These are phyloP conservation scores for Ceratocystis ficicola DNA, from an alignment of 2,329 filamentous ascomycete species.

Conservation along the genomic window DNA sequence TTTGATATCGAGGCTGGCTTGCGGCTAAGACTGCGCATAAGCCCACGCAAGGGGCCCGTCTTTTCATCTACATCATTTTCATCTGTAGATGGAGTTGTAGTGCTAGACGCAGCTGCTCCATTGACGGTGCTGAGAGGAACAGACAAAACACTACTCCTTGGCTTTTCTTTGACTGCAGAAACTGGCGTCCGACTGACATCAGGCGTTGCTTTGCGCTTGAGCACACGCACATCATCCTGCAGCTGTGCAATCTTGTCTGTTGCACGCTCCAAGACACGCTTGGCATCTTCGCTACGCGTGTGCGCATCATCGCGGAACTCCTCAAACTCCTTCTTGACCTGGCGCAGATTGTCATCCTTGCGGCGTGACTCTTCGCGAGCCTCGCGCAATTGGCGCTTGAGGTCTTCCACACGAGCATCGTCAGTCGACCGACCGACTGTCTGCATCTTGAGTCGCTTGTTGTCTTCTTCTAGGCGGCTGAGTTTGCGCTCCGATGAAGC, in stretches of 20 bases:
- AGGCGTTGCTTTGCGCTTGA: slow-evolving; percentile 25
- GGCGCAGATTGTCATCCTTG: slow-evolving; percentile 40
- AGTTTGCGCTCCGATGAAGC: slow-evolving; percentile 37
- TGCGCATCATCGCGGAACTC: slow-evolving; percentile 43
- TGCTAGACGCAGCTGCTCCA: background rate
- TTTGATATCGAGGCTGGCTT: background rate
- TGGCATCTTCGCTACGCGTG: slow-evolving; percentile 42
- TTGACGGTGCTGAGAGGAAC: background rate
- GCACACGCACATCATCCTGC: slow-evolving; percentile 39
- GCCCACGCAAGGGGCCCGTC: background rate
- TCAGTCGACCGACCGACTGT: slow-evolving; percentile 23
- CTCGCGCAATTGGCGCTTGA: slow-evolving; percentile 31
- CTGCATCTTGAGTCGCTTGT: slow-evolving; percentile 26
- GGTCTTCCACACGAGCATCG: slow-evolving; percentile 14
- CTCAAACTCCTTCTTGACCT: slow-evolving; percentile 42
- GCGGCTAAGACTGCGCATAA: background rate
- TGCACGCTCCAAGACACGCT: slow-evolving; percentile 43
- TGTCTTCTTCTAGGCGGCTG: slow-evolving; percentile 31
- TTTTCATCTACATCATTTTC: slow-evolving; percentile 2
- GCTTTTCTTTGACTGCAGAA: background rate
- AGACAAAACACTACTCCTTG: background rate
- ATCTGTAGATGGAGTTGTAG: background rate
- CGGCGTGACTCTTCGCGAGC: slow-evolving; percentile 35
- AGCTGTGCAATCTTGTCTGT: slow-evolving; percentile 46
- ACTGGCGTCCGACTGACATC: background rate